These are phyloP conservation scores for Aspergillus carbonarius DNA, from an alignment of 2,329 filamentous ascomycete genomes.

Conservation along the genomic window DNA sequence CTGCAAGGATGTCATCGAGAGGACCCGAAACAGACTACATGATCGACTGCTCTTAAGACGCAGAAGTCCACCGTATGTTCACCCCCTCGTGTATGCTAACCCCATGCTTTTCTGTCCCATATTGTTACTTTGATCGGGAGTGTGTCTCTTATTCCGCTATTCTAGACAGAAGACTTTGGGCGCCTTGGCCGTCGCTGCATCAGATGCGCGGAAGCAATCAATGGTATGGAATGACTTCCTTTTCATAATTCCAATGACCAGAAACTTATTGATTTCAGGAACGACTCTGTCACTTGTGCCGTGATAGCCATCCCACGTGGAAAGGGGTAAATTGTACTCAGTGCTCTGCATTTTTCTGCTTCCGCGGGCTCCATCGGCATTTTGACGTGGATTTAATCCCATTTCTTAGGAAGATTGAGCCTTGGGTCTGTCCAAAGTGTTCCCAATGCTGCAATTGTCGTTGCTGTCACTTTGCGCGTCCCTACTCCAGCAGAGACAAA, in stretches of 20 bases:
- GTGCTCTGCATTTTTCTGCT: constrained; percentile 39
- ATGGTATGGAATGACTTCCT: constrained; percentile 15
- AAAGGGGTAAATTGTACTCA: constrained; percentile 34
- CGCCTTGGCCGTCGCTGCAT: constrained; percentile 25
- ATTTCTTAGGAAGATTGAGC: constrained; percentile 28
- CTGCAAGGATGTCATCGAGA: constrained; percentile 25
- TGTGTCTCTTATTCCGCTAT: neutral
- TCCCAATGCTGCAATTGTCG: constrained; percentile 36
- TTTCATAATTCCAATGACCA: constrained; percentile 6
- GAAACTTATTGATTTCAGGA: constrained; percentile 19
- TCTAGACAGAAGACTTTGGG: constrained; percentile 18
- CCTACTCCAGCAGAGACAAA: constrained; percentile 36
- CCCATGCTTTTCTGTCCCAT: neutral
- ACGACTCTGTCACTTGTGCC: constrained; percentile 38
- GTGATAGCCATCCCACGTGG: constrained; percentile 36
- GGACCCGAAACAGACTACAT: neutral
- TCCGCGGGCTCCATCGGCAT: constrained; percentile 37
- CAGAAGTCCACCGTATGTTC: constrained; percentile 9
- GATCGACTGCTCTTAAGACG: neutral
- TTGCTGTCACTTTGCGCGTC: constrained; percentile 35
- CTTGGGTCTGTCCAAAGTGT: constrained; percentile 38
- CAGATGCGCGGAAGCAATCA: constrained; percentile 25
- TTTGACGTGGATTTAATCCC: constrained; percentile 35
- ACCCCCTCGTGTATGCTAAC: neutral
- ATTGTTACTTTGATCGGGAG: neutral